These are phyloP conservation scores for Aspergillus hancockii DNA, from an alignment of 495 filamentous ascomycete genomes.

Conservation along the genomic window DNA sequence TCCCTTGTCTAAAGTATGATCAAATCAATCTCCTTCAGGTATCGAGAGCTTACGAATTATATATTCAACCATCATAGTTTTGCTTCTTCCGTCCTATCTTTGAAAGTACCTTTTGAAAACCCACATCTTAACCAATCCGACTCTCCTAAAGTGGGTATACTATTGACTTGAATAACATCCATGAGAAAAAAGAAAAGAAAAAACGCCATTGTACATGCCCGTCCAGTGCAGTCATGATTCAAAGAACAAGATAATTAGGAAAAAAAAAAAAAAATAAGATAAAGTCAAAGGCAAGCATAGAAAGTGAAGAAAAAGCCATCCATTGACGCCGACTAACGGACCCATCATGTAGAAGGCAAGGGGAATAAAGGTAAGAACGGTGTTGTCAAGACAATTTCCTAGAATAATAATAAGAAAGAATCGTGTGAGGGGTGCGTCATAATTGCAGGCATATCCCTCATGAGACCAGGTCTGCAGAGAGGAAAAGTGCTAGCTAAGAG, in stretches of 20 bases:
- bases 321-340: neutral
- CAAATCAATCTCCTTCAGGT: too few relatives aligned
- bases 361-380: conserved; percentile 3
- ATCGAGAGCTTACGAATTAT: neutral
- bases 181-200: neutral
- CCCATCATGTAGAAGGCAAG: conserved; percentile 7
- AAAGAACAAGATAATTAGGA: conserved; percentile 7
- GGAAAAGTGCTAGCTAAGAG: neutral
- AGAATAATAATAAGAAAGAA: conserved; percentile 13
- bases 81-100: neutral
- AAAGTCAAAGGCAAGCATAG: neutral
- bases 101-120: neutral
- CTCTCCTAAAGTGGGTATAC: conserved; percentile 12
- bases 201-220: conserved; percentile 6
- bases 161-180: neutral
- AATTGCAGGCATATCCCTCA: neutral
- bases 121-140: neutral
- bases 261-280: conserved; percentile 1
- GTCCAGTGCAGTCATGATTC: neutral
- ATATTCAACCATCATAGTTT: neutral
- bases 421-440: neutral
- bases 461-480: neutral
- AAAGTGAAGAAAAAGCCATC: neutral
- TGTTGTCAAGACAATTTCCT: conserved; percentile 2
- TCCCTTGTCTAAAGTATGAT: too few relatives aligned